These are phyloP conservation scores for Globisporangium cylindrosporum DNA, from an alignment of 352 stramenopile genomes.

Conservation along the genomic window DNA sequence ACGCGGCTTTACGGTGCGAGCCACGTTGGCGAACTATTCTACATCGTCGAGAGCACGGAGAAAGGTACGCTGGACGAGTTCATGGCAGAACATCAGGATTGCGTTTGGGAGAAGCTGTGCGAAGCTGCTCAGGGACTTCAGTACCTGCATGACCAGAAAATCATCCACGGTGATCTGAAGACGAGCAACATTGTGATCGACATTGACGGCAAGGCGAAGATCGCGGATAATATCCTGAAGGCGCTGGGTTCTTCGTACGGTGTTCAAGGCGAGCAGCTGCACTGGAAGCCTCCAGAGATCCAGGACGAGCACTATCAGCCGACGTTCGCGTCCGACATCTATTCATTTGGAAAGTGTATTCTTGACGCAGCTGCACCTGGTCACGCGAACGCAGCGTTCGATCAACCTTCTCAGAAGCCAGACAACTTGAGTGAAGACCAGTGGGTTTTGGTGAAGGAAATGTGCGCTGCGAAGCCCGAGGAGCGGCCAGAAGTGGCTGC, in stretches of 20 bases:
- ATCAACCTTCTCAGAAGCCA: neutral
- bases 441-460: slow-evolving; percentile 1
- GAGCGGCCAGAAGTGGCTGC: neutral
- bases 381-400: neutral
- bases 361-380: neutral
- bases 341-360: slow-evolving; percentile 7
- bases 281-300: neutral
- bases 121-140: slow-evolving; percentile 7
- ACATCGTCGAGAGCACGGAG: neutral
- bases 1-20: slow-evolving; percentile 5
- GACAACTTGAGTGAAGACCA: neutral
- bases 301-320: neutral
- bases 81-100: neutral
- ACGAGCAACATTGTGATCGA: neutral
- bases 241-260: neutral
- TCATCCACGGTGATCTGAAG: neutral
- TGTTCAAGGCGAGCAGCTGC: neutral
- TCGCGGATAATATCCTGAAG: slow-evolving; percentile 2
- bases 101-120: slow-evolving; percentile 5
- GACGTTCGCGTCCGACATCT: slow-evolving; percentile 5
- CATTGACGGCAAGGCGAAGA: neutral
- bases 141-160: slow-evolving; percentile 3
- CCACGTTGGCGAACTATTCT: slow-evolving; percentile 11
- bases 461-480: slow-evolving; percentile 6
- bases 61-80: neutral